A percentile compares a stretch with the other conserved stretches of the same genome.
These are phyloP conservation scores for Aleurites moluccanus DNA, from an alignment of 441 rosid species.

Conservation along the genomic window DNA sequence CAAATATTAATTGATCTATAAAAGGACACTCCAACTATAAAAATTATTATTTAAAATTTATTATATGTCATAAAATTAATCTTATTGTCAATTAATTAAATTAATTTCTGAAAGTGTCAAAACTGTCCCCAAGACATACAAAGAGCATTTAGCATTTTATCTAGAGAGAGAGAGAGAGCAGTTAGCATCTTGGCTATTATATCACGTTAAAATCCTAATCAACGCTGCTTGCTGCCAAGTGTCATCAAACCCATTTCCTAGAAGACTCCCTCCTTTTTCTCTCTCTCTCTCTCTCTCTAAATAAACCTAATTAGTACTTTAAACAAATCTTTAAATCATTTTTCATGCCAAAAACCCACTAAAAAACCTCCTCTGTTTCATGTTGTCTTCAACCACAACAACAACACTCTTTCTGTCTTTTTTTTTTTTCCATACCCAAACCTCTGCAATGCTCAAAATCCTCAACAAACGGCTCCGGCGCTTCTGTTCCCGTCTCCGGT, in stretches of 20 bases:
- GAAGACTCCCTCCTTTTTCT: slow-evolving; percentile 25
- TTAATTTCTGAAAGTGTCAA: neutral
- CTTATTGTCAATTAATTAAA: neutral
- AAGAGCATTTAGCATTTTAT: slow-evolving; percentile 3
- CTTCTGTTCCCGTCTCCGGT: slow-evolving; percentile 60
- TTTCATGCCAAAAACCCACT: neutral
- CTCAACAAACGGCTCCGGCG: slow-evolving; percentile 47
- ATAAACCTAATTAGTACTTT: neutral
- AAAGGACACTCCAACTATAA: too few species aligned
- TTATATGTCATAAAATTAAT: too few species aligned
- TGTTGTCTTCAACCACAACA: slow-evolving; percentile 15
- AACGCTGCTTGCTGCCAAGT: slow-evolving; percentile 36
- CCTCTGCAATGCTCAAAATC: slow-evolving; percentile 48
- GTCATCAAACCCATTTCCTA: slow-evolving; percentile 43
- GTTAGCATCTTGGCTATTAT: slow-evolving; percentile 21
- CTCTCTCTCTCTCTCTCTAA: neutral
- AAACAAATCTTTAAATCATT: neutral
- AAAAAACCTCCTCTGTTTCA: slow-evolving; percentile 18
- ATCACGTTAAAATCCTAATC: slow-evolving; percentile 1
- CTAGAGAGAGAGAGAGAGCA: slow-evolving; percentile 13
- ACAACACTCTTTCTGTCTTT: neutral
- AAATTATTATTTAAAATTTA: too few species aligned
- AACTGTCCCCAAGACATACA: neutral
- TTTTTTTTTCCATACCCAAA: slow-evolving; percentile 9
- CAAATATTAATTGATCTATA: too few species aligned